Conservation (phyloP, 2,329 filamentous ascomycete species). For the Colletotrichum tropicicola region DNA sequence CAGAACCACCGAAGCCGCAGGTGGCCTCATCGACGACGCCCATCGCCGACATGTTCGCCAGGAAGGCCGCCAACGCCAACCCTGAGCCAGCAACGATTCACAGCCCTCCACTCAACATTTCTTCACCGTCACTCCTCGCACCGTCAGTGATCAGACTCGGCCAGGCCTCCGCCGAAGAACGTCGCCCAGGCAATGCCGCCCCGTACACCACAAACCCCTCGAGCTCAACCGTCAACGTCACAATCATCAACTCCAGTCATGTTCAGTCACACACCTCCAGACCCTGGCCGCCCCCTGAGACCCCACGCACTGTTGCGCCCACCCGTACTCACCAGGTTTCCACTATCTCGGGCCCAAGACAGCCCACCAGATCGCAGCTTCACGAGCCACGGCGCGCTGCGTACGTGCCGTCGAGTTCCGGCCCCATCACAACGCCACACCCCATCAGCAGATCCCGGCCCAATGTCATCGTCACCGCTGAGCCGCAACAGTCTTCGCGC, state of each 20-base stretch:
- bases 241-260: conserved; percentile 11
- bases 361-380: not conserved
- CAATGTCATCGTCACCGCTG: not conserved
- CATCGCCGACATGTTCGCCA: conserved; percentile 25
- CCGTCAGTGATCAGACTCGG: not conserved
- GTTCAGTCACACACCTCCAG: not conserved
- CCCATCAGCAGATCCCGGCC: not conserved
- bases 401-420: not conserved
- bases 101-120: not conserved
- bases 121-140: not conserved
- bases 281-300: conserved; percentile 17
- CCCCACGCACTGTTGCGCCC: not conserved
- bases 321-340: not conserved
- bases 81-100: not conserved
- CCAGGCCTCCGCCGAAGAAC: not conserved
- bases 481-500: not conserved
- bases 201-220: not conserved
- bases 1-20: not conserved
- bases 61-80: not conserved
- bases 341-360: not conserved
- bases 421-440: not conserved
- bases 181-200: not conserved
- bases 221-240: not conserved
- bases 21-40: conserved; percentile 12
- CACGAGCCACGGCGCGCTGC: conserved; percentile 14